A percentile compares a stretch with the other conserved stretches of the same genome.
Conservation (phyloP, 2,329 filamentous ascomycete species). For the Fusarium foetens region DNA sequence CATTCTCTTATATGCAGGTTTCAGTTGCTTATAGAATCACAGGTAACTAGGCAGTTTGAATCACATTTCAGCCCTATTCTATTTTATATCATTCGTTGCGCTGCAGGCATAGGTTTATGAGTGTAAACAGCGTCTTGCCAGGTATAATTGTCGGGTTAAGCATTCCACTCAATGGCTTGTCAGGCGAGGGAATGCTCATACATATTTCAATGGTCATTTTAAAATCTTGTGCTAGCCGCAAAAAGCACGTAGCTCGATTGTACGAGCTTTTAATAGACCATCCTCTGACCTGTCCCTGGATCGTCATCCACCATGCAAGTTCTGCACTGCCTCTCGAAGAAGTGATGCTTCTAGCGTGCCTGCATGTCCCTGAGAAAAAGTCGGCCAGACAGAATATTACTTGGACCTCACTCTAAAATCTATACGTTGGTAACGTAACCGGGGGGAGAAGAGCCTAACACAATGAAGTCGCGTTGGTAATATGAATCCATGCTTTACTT, state of each 20-base stretch:
- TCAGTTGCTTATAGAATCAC: neutral
- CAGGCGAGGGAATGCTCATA: neutral
- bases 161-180: neutral
- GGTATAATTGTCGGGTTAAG: neutral
- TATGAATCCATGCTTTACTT: neutral
- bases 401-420: neutral
- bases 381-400: neutral
- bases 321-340: slow-evolving; percentile 37
- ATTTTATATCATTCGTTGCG: neutral
- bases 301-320: slow-evolving; percentile 9
- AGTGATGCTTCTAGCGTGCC: slow-evolving; percentile 17
- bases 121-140: neutral
- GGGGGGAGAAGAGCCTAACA: slow-evolving; percentile 2
- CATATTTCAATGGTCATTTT: neutral
- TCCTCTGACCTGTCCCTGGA: slow-evolving; percentile 14
- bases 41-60: neutral
- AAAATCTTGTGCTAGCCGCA: neutral
- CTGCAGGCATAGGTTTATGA: neutral
- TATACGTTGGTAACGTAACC: neutral
- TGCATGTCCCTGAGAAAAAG: neutral
- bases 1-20: neutral
- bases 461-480: neutral
- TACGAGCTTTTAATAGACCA: slow-evolving; percentile 30
- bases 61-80: neutral
- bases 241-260: neutral